Conservation (phyloP, 148 eudicot species). For the Vaccinium vitisidaea region DNA sequence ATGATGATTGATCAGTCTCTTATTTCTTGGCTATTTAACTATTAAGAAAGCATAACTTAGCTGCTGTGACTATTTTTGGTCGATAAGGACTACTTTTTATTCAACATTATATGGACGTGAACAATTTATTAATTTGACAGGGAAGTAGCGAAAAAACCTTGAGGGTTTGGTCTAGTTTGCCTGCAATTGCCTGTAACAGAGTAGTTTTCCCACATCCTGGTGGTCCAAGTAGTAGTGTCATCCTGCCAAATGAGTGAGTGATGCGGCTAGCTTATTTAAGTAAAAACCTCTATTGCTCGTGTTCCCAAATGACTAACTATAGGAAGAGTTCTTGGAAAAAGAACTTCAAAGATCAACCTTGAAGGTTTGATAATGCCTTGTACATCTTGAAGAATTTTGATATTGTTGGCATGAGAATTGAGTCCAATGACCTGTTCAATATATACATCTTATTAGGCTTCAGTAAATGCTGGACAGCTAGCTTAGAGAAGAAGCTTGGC, state of each 20-base stretch:
- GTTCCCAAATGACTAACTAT: neutral
- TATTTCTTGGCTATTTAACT: neutral
- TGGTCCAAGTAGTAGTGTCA: constrained; percentile 35
- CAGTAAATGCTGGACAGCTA: neutral
- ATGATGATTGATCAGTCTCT: neutral
- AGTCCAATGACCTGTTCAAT: neutral
- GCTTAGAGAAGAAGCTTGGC: neutral
- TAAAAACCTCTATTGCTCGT: neutral
- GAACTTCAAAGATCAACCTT: constrained; percentile 34
- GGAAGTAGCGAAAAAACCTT: constrained; percentile 31
- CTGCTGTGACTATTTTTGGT: neutral
- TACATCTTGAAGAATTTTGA: constrained; percentile 36
- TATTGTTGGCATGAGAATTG: neutral
- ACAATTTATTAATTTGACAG: neutral
- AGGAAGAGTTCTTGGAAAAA: neutral
- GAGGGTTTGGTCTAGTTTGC: constrained; percentile 56
- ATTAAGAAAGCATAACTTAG: neutral
- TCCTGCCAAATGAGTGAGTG: constrained; percentile 28
- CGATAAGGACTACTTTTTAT: neutral
- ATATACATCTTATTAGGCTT: neutral
- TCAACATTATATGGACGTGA: neutral
- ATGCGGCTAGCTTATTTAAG: neutral
- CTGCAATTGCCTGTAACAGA: constrained; percentile 68
- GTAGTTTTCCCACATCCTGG: constrained; percentile 68
- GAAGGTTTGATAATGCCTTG: constrained; percentile 75